Evolutionary conservation across 2,329 filamentous ascomycete genomes (phyloP).

Genomic region (Drechslerella coelobrocha): DNA sequence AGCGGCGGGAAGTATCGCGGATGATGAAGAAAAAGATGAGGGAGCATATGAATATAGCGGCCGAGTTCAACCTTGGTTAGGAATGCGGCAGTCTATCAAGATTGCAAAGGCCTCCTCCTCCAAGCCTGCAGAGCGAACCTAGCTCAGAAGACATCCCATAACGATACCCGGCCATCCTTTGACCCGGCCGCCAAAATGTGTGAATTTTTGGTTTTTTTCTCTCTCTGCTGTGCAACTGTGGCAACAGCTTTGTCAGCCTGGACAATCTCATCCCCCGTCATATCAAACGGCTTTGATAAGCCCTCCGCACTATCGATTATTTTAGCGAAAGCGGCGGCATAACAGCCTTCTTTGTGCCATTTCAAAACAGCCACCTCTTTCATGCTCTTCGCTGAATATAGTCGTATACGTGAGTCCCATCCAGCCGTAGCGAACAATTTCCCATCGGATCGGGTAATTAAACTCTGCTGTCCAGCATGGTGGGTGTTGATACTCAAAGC

Average conservation of each 20-base stretch:
- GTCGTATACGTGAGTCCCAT: conserved; percentile 82
- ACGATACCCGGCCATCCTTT: conserved; percentile 92
- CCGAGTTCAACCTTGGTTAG: conserved; percentile 73
- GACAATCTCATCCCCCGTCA: conserved; percentile 25
- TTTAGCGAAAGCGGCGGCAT: conserved; percentile 73
- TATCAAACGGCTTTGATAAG: conserved; percentile 16
- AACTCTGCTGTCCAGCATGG: conserved; percentile 85
- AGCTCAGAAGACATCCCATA: conserved; percentile 89
- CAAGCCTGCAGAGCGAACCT: background rate
- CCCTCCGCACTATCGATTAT: conserved; percentile 58
- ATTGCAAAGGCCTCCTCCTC: background rate
- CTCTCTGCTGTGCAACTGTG: conserved; percentile 4
- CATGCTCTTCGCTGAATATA: conserved; percentile 81
- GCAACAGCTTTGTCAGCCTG: conserved; percentile 18
- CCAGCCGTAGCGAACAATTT: conserved; percentile 87
- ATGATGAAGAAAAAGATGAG: conserved; percentile 69
- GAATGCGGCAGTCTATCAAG: background rate
- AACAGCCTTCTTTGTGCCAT: conserved; percentile 91
- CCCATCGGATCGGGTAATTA: conserved; percentile 78
- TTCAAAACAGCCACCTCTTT: conserved; percentile 89
- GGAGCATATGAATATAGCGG: conserved; percentile 65
- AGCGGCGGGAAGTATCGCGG: conserved; percentile 57
- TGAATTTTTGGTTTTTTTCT: conserved; percentile 10
- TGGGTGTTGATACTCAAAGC: conserved; percentile 82
- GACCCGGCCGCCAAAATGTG: conserved; percentile 91